Conservation (phyloP, 2,329 filamentous ascomycete genomes). For the Shiraia sp. region DNA sequence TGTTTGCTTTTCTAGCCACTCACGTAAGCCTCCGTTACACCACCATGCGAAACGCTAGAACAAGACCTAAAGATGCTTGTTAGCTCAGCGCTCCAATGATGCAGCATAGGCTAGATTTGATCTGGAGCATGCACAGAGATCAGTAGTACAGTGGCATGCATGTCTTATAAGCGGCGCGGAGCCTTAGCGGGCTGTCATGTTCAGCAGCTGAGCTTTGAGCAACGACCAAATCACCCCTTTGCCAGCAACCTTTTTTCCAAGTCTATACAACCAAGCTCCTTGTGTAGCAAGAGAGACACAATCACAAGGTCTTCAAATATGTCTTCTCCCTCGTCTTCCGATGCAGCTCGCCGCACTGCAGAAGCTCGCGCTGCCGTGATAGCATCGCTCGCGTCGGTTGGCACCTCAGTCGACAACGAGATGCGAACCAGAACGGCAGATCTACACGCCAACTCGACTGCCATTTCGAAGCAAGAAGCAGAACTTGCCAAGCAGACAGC, state of each 20-base stretch:
- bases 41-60: constrained; percentile 17
- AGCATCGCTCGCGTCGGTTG: constrained; percentile 58
- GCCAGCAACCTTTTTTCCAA: constrained; percentile 3
- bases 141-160: constrained; percentile 3
- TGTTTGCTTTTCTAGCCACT: constrained; percentile 29
- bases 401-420: constrained; percentile 70
- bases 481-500: constrained; percentile 65
- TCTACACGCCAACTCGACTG: constrained; percentile 69
- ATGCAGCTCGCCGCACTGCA: constrained; percentile 43
- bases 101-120: background rate
- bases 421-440: constrained; percentile 69
- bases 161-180: constrained; percentile 5
- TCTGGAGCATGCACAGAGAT: constrained; percentile 6
- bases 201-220: background rate
- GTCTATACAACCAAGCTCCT: background rate
- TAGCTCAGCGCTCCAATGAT: constrained; percentile 2
- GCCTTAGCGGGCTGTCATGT: constrained; percentile 3
- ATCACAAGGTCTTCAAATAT: constrained; percentile 18
- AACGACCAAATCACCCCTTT: background rate
- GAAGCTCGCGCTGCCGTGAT: constrained; percentile 58
- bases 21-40: constrained; percentile 27
- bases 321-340: constrained; percentile 30
- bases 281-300: background rate
- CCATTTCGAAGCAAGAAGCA: constrained; percentile 68
- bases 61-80: constrained; percentile 13